Percentiles rank a stretch among this genome's conserved stretches.
Evolutionary conservation across 2,329 filamentous ascomycete species (phyloP).

Genomic region (Scedosporium aurantiacum): DNA sequence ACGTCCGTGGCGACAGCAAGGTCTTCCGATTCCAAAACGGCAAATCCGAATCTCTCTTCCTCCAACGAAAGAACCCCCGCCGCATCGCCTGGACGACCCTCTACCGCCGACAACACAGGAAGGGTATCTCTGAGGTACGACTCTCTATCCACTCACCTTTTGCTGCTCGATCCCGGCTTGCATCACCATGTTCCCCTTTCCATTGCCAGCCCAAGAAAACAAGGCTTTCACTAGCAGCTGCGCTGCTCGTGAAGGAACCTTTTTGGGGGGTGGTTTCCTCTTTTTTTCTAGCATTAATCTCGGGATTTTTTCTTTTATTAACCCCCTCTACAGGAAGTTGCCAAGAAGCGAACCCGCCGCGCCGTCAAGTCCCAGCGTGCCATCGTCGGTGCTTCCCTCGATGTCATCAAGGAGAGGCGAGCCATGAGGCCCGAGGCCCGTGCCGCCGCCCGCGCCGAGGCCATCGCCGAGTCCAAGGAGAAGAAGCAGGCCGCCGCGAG

Average conservation of each 20-base stretch:
- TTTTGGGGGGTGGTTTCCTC: too few species aligned
- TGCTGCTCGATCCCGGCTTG: not conserved
- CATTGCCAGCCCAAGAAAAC: not conserved
- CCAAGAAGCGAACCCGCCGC: slow-evolving; percentile 98
- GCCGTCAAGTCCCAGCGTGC: slow-evolving; percentile 98
- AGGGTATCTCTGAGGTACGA: slow-evolving; percentile 99
- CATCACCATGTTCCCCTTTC: not conserved
- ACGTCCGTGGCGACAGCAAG: slow-evolving; percentile 99
- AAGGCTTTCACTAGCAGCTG: not conserved
- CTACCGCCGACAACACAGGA: slow-evolving; percentile 98
- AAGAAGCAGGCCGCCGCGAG: slow-evolving; percentile 84
- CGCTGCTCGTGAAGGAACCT: too few species aligned
- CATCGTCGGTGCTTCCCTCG: slow-evolving; percentile 97
- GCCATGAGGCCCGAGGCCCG: slow-evolving; percentile 90
- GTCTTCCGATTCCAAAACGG: slow-evolving; percentile 99
- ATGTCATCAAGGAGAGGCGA: slow-evolving; percentile 99
- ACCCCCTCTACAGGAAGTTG: slow-evolving; percentile 69
- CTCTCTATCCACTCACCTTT: slow-evolving; percentile 7
- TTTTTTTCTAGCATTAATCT: too few species aligned
- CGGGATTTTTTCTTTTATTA: slow-evolving; percentile 17
- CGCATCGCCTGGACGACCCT: slow-evolving; percentile 98
- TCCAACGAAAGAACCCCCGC: slow-evolving; percentile 99
- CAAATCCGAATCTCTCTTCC: slow-evolving; percentile 99
- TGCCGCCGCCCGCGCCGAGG: slow-evolving; percentile 73
- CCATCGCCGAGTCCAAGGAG: slow-evolving; percentile 97